Conservation (phyloP, 495 filamentous ascomycete genomes). For the Viridothelium virens region DNA sequence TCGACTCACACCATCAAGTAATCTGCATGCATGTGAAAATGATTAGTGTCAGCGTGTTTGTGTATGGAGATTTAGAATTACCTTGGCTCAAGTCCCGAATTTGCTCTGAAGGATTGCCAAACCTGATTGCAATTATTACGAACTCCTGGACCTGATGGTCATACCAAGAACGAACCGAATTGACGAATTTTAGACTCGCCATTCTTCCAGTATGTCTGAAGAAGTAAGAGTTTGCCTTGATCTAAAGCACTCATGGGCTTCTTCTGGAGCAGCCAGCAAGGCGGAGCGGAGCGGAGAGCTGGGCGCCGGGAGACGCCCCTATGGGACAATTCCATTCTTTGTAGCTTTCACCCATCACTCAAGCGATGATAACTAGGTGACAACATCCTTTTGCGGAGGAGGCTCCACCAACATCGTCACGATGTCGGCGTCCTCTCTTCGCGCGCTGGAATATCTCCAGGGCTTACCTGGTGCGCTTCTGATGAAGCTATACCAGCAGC, state of each 20-base stretch:
- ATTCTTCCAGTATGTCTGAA: conserved; percentile 29
- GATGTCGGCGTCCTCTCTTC: conserved; percentile 62
- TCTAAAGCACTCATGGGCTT: background rate
- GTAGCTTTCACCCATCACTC: background rate
- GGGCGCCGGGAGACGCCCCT: background rate
- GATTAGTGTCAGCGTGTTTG: background rate
- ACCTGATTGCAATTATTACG: conserved; percentile 44
- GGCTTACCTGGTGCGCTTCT: conserved; percentile 82
- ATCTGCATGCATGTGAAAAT: conserved; percentile 12
- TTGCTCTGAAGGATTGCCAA: conserved; percentile 70
- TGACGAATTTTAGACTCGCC: conserved; percentile 55
- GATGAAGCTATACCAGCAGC: conserved; percentile 84
- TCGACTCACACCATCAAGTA: conserved; percentile 33
- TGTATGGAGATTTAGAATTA: conserved; percentile 33
- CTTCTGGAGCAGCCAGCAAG: background rate
- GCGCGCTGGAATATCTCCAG: conserved; percentile 80
- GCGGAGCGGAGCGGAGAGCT: conserved; percentile 1
- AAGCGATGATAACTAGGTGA: conserved; percentile 38
- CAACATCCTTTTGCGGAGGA: conserved; percentile 20
- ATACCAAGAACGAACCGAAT: conserved; percentile 43
- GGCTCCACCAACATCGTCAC: conserved; percentile 32
- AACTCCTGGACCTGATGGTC: background rate
- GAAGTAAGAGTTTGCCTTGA: background rate
- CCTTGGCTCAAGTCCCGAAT: conserved; percentile 83
- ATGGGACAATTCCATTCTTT: background rate